phyloP scores from a whole-genome alignment of 495 filamentous ascomycete species.

The Wilcoxina mikolae region DNA sequence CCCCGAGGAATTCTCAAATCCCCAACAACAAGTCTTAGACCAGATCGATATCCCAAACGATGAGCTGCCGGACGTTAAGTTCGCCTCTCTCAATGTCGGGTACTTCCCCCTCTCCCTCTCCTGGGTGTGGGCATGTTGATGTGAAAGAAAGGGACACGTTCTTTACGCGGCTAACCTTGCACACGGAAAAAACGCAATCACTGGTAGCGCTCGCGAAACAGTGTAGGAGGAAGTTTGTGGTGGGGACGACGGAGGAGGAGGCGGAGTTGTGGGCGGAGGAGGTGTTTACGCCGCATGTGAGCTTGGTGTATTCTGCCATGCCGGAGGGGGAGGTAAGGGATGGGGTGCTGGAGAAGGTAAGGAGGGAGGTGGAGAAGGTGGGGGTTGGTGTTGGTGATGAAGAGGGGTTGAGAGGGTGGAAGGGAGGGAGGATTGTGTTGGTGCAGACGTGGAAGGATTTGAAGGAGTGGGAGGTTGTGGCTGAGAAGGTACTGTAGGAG shows the following conservation, averaged over 20 bases:
- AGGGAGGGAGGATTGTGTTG: slow-evolving; percentile 18
- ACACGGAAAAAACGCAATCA: slow-evolving; percentile 14
- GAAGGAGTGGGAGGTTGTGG: slow-evolving; percentile 16
- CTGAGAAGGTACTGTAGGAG: slow-evolving; percentile 17
- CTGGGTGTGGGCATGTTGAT: background rate
- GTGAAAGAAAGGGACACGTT: slow-evolving; percentile 17
- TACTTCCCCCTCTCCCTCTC: background rate
- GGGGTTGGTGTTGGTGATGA: slow-evolving; percentile 10
- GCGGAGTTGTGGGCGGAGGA: slow-evolving; percentile 16
- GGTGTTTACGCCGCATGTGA: slow-evolving; percentile 23
- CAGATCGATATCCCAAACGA: slow-evolving; percentile 10
- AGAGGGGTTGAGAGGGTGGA: slow-evolving; percentile 17
- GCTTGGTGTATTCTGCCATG: slow-evolving; percentile 20
- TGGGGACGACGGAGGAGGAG: slow-evolving; percentile 10
- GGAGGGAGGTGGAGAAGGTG: slow-evolving; percentile 13
- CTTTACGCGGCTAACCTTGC: slow-evolving; percentile 24
- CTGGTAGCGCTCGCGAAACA: slow-evolving; percentile 19
- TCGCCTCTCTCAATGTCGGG: slow-evolving; percentile 18
- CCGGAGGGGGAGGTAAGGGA: slow-evolving; percentile 4
- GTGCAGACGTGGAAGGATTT: slow-evolving; percentile 13
- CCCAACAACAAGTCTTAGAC: slow-evolving; percentile 12
- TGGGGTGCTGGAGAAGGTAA: slow-evolving; percentile 8
- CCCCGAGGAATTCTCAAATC: slow-evolving; percentile 10
- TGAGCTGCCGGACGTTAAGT: slow-evolving; percentile 6
- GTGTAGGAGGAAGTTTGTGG: slow-evolving; percentile 20